Base-by-base conservation (phyloP, 768 basidiomycete genomes). In the Mrakia gelida region DNA sequence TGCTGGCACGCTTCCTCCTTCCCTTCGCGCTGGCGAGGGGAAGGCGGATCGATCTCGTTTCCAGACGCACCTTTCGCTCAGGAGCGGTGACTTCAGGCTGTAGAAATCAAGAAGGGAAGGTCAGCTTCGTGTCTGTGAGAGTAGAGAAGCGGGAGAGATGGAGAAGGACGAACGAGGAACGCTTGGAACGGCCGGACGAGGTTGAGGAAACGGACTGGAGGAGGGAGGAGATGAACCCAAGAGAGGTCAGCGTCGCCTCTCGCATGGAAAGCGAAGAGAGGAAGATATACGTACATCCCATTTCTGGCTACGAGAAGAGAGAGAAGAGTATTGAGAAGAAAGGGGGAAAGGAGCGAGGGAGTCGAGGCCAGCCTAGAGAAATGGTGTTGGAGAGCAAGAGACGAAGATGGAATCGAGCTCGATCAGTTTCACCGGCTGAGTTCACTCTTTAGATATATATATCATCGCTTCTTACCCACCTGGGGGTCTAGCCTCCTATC, bases 181-280 rank as follows among this genome's bases (percentile, higher is more conserved):
- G 94, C 92, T 86, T 98, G 90, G 88, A 99, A 98, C 77, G 96
- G 96, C 85, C 95, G 91, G 87, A 97, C 95, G 83, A 96, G 93
- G 87, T 96, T 95, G 83, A 98, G 88, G 87, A 97, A 96, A 87
- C 95, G 93, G 86, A 96, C 95, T 96, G 71, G 49, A 41, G 49
- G 18, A 52, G 18, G 45, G 45, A 49, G 32, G 23, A 67, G 32
- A n/a, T n/a, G n/a, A n/a, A n/a, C n/a, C n/a, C n/a, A 67, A 5
- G 62, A 30, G 38, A 32, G 26, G 43, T 38, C 54, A 34, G 61
- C 43, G 4, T 73, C 28, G 8, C 15, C 15, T 54, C 49, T 23
- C 21, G n/a, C n/a, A 70, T 21, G 38, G 67, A 10, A 5, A 21
- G 38, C 38, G 1, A 4, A 34, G 38, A 41, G 15, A 68, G 34